Conservation (phyloP, 164 flowering plant species). For the Chimonanthus praecox region DNA sequence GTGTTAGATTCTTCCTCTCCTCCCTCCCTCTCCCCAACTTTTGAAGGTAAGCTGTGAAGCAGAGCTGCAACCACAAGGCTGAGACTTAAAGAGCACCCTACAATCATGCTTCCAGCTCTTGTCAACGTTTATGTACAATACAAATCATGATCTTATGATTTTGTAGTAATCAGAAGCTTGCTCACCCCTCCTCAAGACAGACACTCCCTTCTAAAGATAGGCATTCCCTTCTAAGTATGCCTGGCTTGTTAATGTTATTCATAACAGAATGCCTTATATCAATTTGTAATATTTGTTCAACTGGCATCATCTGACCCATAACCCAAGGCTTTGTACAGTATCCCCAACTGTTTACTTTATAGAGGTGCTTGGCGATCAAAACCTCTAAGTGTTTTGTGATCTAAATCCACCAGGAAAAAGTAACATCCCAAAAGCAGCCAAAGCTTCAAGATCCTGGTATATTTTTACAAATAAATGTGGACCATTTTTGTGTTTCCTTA, state of each 20-base stretch:
- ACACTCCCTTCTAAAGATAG: not conserved
- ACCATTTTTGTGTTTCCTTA: too few relatives aligned
- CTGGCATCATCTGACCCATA: not conserved
- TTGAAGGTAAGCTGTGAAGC: too few relatives aligned
- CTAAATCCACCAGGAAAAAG: not conserved
- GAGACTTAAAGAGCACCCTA: too few relatives aligned
- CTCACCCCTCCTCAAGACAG: not conserved
- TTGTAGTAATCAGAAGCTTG: not conserved
- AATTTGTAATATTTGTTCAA: not conserved
- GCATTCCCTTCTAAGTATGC: not conserved
- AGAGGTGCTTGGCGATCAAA: not conserved
- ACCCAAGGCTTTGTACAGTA: not conserved
- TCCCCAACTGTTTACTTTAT: not conserved
- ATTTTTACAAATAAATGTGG: not conserved
- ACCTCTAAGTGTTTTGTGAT: not conserved
- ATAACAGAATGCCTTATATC: not conserved
- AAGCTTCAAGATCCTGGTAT: not conserved
- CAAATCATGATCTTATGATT: not conserved
- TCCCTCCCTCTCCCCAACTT: too few relatives aligned
- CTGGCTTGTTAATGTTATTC: not conserved
- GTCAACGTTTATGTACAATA: too few relatives aligned
- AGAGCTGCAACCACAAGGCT: too few relatives aligned
- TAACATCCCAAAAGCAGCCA: not conserved
- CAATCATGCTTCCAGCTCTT: too few relatives aligned
- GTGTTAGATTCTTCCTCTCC: too few relatives aligned